phyloP scores from a whole-genome alignment of 2,329 filamentous ascomycete genomes.

The Neonectria ditissima region DNA sequence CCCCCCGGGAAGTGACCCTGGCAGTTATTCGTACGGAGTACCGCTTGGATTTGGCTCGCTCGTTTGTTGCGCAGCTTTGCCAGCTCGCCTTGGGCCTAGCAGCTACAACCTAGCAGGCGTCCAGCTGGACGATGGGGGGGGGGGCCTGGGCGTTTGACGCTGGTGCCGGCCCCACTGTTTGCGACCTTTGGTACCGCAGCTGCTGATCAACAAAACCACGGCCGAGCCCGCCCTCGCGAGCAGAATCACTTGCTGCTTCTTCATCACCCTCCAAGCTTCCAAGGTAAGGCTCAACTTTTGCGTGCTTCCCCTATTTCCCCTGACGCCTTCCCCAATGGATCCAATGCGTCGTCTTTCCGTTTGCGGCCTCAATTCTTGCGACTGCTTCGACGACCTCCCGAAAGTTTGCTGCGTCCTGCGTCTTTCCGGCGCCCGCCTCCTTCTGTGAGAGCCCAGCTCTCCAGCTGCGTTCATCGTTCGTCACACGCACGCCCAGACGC shows the following conservation, averaged over 20 bases:
- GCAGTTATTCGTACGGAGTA: slow-evolving; percentile 9
- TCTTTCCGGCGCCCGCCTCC: background rate
- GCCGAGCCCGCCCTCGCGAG: slow-evolving; percentile 46
- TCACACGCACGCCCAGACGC: slow-evolving; percentile 12
- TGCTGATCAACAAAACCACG: slow-evolving; percentile 48
- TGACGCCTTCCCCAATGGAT: slow-evolving; percentile 10
- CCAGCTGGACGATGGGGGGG: slow-evolving; percentile 19
- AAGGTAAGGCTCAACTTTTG: slow-evolving; percentile 37
- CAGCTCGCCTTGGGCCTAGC: background rate
- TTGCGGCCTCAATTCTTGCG: slow-evolving; percentile 9
- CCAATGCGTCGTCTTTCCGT: background rate
- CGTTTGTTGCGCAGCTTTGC: slow-evolving; percentile 23
- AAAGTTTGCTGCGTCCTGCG: background rate
- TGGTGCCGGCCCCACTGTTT: slow-evolving; percentile 42
- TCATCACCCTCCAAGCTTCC: slow-evolving; percentile 47
- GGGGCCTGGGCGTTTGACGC: slow-evolving; percentile 37
- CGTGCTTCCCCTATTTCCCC: slow-evolving; percentile 8
- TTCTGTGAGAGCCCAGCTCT: background rate
- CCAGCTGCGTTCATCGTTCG: background rate
- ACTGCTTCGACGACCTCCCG: slow-evolving; percentile 11
- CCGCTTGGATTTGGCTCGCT: slow-evolving; percentile 10
- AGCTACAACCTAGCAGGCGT: background rate
- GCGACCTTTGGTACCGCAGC: slow-evolving; percentile 41
- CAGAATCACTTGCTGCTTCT: slow-evolving; percentile 43
- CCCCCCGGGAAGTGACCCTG: slow-evolving; percentile 10